phyloP scores from a whole-genome alignment of 176 grass and related monocot genomes.

The Hordeum marinum region DNA sequence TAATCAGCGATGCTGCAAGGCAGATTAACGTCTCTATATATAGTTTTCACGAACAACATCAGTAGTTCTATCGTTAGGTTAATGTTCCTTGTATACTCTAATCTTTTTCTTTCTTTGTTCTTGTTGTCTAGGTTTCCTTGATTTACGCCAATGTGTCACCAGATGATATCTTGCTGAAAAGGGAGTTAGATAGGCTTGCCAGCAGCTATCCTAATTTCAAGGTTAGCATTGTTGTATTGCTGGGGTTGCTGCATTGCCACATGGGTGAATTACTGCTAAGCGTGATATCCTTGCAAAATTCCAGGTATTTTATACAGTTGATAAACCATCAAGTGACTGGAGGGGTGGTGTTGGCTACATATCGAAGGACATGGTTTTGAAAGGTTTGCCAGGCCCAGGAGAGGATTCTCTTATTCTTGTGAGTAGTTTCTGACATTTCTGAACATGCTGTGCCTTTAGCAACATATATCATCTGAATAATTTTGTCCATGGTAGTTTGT shows the following conservation, averaged over 20 bases:
- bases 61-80: background rate
- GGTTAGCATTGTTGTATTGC: slow-evolving; percentile 33
- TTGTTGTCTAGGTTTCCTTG: slow-evolving; percentile 69
- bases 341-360: slow-evolving; percentile 71
- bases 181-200: slow-evolving; percentile 82
- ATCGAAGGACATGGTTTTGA: slow-evolving; percentile 78
- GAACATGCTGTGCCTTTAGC: background rate
- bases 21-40: background rate
- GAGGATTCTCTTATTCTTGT: slow-evolving; percentile 76
- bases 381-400: slow-evolving; percentile 78
- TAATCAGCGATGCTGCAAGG: background rate
- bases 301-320: slow-evolving; percentile 94
- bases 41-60: background rate
- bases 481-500: background rate
- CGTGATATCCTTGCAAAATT: slow-evolving; percentile 5
- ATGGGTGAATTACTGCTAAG: background rate
- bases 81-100: slow-evolving; percentile 9
- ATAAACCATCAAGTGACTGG: slow-evolving; percentile 83
- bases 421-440: slow-evolving; percentile 32
- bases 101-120: slow-evolving; percentile 10
- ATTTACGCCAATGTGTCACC: slow-evolving; percentile 91
- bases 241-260: background rate
- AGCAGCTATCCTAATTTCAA: slow-evolving; percentile 95
- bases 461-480: background rate
- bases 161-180: slow-evolving; percentile 94